phyloP scores from a whole-genome alignment of 305 asterid species.

The Rubia balearica region DNA sequence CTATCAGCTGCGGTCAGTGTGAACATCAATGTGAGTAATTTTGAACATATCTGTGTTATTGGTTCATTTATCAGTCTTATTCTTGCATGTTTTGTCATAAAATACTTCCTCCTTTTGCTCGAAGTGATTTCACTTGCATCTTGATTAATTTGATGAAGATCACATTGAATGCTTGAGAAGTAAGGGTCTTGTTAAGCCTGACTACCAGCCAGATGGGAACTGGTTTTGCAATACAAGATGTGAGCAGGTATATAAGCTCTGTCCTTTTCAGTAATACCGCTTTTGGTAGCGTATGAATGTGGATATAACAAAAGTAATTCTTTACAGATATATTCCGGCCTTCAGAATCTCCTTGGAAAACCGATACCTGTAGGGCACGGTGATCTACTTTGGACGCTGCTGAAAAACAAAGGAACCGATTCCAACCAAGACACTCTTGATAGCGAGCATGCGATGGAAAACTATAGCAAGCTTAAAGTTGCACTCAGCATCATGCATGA shows the following conservation, averaged over 20 bases:
- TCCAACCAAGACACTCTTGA: conserved; percentile 24
- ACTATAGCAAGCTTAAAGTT: conserved; percentile 56
- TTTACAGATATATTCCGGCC: conserved; percentile 60
- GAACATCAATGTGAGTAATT: conserved; percentile 59
- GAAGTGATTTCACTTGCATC: conserved; percentile 20
- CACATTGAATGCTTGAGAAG: conserved; percentile 55
- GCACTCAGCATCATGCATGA: conserved; percentile 87
- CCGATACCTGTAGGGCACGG: conserved; percentile 50
- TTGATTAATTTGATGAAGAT: conserved; percentile 38
- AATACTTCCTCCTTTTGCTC: conserved; percentile 1
- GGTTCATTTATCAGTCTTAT: not conserved
- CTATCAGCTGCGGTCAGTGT: conserved; percentile 61
- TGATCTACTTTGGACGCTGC: conserved; percentile 64
- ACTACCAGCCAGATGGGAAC: conserved; percentile 30
- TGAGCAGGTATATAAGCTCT: conserved; percentile 44
- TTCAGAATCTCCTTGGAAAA: conserved; percentile 46
- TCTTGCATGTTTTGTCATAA: not conserved
- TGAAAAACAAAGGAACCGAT: conserved; percentile 41
- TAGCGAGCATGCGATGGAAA: conserved; percentile 36
- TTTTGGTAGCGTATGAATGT: not conserved
- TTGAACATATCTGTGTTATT: conserved; percentile 12
- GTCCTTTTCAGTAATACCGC: conserved; percentile 7
- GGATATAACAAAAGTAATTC: not conserved
- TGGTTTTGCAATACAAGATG: conserved; percentile 76
- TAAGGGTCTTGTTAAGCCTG: conserved; percentile 28